Evolutionary conservation across 768 basidiomycete genomes (phyloP).

Genomic region (Mycena vulgaris): DNA sequence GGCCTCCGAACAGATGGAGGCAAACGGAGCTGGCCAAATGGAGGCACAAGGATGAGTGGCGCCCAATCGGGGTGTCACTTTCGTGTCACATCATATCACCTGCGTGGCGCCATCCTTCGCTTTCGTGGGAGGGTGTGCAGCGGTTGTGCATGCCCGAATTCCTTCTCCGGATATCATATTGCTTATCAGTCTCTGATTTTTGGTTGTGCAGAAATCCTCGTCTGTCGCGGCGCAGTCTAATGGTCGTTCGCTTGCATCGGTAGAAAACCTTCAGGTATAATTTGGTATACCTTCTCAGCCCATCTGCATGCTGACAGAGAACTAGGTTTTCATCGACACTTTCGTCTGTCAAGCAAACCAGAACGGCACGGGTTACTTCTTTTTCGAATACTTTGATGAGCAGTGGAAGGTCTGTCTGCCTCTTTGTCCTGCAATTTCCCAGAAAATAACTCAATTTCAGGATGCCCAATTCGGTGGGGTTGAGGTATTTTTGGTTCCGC

Average conservation of each 20-base stretch:
- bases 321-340: conserved; percentile 83
- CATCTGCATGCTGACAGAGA: neutral
- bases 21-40: too few species aligned
- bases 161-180: too few species aligned
- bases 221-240: conserved; percentile 72
- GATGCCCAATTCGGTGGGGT: conserved; percentile 66
- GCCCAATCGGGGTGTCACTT: too few species aligned
- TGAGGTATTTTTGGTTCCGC: conserved; percentile 23
- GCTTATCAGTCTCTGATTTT: neutral
- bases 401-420: conserved; percentile 77
- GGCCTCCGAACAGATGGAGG: too few species aligned
- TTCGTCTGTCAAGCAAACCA: conserved; percentile 91
- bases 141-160: too few species aligned
- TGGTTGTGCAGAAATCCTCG: conserved; percentile 77
- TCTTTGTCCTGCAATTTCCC: neutral
- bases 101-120: too few species aligned
- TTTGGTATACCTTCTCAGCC: neutral
- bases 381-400: conserved; percentile 84
- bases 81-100: too few species aligned
- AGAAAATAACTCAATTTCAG: conserved; percentile 47
- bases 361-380: conserved; percentile 91
- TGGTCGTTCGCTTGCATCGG: conserved; percentile 77
- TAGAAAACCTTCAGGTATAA: conserved; percentile 70
- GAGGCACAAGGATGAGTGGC: too few species aligned
- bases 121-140: too few species aligned